Percentiles rank a stretch among this genome's conserved stretches.
phyloP scores from a whole-genome alignment of 352 stramenopile genomes.

The Globisporangium cederbergense region DNA sequence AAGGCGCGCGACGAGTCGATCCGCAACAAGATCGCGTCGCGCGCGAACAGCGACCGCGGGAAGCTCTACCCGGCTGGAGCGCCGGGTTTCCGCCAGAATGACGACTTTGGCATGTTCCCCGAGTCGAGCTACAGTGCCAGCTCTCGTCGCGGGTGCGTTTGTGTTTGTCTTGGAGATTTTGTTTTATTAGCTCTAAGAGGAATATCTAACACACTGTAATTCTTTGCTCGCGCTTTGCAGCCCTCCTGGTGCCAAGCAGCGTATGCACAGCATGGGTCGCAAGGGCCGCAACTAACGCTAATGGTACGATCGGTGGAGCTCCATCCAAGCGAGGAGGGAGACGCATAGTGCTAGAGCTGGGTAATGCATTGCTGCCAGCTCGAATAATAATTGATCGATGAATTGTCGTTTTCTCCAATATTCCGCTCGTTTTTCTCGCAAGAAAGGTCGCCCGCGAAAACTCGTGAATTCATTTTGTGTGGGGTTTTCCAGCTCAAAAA shows the following conservation, averaged over 20 bases:
- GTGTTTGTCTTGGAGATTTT: background rate
- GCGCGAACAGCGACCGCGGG: slow-evolving; percentile 42
- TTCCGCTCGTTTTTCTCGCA: too few relatives aligned
- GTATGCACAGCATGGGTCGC: slow-evolving; percentile 42
- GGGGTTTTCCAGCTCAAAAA: background rate
- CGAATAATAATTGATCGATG: background rate
- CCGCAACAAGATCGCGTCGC: slow-evolving; percentile 47
- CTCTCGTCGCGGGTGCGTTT: slow-evolving; percentile 40
- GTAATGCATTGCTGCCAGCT: background rate
- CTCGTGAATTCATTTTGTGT: background rate
- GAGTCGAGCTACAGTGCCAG: slow-evolving; percentile 24
- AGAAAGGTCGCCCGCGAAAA: too few relatives aligned
- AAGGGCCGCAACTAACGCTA: slow-evolving; percentile 54
- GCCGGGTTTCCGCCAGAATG: slow-evolving; percentile 33
- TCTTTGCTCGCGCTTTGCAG: slow-evolving; percentile 2
- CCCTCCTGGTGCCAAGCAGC: slow-evolving; percentile 30
- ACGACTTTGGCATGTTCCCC: slow-evolving; percentile 44
- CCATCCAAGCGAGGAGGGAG: background rate
- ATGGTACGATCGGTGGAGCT: background rate
- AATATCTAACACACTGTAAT: background rate
- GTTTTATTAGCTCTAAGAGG: background rate
- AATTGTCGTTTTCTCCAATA: background rate
- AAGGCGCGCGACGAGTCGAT: slow-evolving; percentile 44
- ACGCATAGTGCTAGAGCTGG: background rate
- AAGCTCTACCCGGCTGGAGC: slow-evolving; percentile 27